Evolutionary conservation across 2,329 filamentous ascomycete genomes (phyloP).

Genomic region (Cladosporium sp.): DNA sequence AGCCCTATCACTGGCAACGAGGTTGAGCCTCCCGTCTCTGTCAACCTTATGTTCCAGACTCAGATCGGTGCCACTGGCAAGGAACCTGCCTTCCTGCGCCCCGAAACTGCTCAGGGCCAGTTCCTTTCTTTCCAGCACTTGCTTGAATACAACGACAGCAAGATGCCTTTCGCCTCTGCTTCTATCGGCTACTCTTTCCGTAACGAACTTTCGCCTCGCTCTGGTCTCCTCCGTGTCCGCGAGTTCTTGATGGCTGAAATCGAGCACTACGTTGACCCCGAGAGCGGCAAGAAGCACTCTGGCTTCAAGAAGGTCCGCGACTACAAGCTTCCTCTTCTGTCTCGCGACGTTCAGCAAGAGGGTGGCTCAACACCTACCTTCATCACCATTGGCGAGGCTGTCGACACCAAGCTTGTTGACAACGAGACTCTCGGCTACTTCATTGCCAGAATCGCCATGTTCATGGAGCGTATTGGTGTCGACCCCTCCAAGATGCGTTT

Average conservation of each 20-base stretch:
- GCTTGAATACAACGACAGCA: conserved; percentile 89
- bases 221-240: conserved; percentile 86
- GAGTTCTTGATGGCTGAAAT: conserved; percentile 99
- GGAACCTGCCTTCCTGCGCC: conserved; percentile 76
- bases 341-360: conserved; percentile 77
- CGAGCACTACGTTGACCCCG: conserved; percentile 94
- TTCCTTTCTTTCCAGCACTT: conserved; percentile 97
- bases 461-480: conserved; percentile 82
- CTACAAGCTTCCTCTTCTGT: conserved; percentile 76
- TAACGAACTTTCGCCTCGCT: conserved; percentile 93
- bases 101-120: conserved; percentile 96
- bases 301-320: conserved; percentile 84
- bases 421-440: conserved; percentile 99
- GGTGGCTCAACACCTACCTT: conserved; percentile 74
- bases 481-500: conserved; percentile 88
- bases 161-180: conserved; percentile 95
- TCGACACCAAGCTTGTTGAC: conserved; percentile 76
- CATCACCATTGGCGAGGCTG: conserved; percentile 80
- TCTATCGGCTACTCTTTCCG: conserved; percentile 97
- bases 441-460: conserved; percentile 85
- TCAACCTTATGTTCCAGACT: conserved; percentile 99
- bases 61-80: conserved; percentile 90
- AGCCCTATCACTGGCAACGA: conserved; percentile 77
- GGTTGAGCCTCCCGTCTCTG: conserved; percentile 76
- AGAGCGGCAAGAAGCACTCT: conserved; percentile 88